phyloP scores from a whole-genome alignment of 768 basidiomycete genomes.

The Tulasnella sp. region DNA sequence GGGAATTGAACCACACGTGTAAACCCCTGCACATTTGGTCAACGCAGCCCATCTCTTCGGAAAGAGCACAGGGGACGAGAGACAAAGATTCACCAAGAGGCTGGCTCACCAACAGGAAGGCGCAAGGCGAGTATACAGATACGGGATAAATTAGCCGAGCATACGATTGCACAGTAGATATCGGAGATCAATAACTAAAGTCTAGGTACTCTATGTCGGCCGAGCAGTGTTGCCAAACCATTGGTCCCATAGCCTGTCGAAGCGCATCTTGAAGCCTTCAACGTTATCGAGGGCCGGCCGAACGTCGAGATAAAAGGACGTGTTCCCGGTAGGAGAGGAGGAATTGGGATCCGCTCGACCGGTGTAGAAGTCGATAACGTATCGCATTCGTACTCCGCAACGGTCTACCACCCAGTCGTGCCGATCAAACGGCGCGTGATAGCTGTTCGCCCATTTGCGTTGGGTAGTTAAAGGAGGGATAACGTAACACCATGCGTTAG shows the following conservation, averaged over 20 bases:
- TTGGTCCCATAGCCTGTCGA: conserved; percentile 41
- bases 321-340: conserved; percentile 33
- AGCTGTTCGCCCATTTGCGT: conserved; percentile 37
- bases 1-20: not conserved
- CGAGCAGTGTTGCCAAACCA: conserved; percentile 22
- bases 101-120: not conserved
- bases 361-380: conserved; percentile 97
- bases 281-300: conserved; percentile 88
- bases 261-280: conserved; percentile 85
- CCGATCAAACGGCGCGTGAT: conserved; percentile 87
- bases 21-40: not conserved
- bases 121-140: not conserved
- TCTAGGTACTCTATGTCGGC: not conserved
- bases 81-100: not conserved
- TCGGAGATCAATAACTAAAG: not conserved
- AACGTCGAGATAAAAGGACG: conserved; percentile 90
- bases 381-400: conserved; percentile 78
- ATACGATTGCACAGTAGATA: not conserved
- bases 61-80: not conserved
- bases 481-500: not conserved
- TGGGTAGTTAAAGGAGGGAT: conserved; percentile 13
- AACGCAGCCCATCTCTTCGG: not conserved
- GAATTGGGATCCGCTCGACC: conserved; percentile 40
- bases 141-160: not conserved
- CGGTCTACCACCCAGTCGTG: conserved; percentile 97